These are phyloP conservation scores for Lophiotrema nucula DNA, from an alignment of 495 filamentous ascomycete genomes.

Conservation along the genomic window DNA sequence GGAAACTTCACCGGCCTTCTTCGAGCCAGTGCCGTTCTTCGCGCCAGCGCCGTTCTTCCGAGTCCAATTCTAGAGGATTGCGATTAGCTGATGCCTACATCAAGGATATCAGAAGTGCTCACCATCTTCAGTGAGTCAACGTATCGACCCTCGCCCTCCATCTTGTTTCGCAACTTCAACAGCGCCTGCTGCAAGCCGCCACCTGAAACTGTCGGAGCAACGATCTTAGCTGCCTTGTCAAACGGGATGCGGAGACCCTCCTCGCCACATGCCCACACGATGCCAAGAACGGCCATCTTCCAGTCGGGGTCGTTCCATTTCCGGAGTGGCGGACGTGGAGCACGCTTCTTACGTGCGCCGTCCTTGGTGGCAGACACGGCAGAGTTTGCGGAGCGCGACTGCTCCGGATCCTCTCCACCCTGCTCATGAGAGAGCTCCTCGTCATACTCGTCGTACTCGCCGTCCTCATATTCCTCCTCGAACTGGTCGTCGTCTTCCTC, in stretches of 20 bases:
- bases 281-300: conserved; percentile 8
- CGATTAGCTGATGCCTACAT: too few species aligned
- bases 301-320: conserved; percentile 19
- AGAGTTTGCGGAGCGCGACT: background rate
- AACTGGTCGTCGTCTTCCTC: background rate
- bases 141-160: conserved; percentile 5
- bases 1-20: too few species aligned
- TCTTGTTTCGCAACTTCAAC: conserved; percentile 8
- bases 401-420: background rate
- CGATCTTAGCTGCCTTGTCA: conserved; percentile 1
- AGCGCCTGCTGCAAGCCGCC: conserved; percentile 19
- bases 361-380: background rate
- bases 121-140: too few species aligned
- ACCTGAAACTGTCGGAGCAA: background rate
- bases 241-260: conserved; percentile 2
- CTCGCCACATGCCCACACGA: conserved; percentile 20
- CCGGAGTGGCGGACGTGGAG: conserved; percentile 4
- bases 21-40: too few species aligned
- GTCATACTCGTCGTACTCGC: background rate
- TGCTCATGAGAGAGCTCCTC: background rate
- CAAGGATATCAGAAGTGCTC: too few species aligned
- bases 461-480: background rate
- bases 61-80: too few species aligned
- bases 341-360: conserved; percentile 6
- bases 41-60: too few species aligned